Conservation (phyloP, 148 eudicot genomes). For the Drosera capensis region DNA sequence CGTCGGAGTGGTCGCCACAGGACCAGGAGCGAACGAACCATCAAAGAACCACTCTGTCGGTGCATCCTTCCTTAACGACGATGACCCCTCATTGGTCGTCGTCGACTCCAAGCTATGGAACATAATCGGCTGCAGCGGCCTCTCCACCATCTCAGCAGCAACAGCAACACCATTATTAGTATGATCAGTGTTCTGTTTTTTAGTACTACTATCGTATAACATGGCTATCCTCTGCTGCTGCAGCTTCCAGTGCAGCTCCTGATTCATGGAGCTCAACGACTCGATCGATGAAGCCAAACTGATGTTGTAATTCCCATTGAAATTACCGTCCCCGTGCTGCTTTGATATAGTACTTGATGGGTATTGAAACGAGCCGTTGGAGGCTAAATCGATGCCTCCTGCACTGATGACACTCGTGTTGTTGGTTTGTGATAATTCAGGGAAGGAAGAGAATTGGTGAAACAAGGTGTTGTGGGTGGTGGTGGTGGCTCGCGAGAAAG, state of each 20-base stretch:
- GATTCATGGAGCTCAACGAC: conserved; percentile 71
- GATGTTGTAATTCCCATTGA: conserved; percentile 2
- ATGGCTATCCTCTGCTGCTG: conserved; percentile 57
- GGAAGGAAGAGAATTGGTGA: conserved; percentile 17
- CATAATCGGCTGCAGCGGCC: conserved; percentile 26
- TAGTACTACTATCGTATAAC: conserved; percentile 25
- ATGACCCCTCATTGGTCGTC: conserved; percentile 3
- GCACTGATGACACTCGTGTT: not conserved
- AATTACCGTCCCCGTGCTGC: conserved; percentile 7
- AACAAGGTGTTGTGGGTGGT: not conserved
- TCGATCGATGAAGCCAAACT: conserved; percentile 50
- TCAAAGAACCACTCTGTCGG: conserved; percentile 60
- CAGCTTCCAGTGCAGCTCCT: conserved; percentile 76
- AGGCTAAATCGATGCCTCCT: conserved; percentile 14
- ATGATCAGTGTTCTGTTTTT: conserved; percentile 8
- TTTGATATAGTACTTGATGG: too few species aligned
- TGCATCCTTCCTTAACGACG: conserved; percentile 11
- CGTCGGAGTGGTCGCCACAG: conserved; percentile 12
- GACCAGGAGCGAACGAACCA: conserved; percentile 16
- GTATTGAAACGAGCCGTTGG: too few species aligned
- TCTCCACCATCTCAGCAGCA: conserved; percentile 2
- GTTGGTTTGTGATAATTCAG: conserved; percentile 9
- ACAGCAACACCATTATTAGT: not conserved
- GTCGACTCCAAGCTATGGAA: conserved; percentile 32
- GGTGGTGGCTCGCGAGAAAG: conserved; percentile 2